phyloP scores from a whole-genome alignment of 2,329 filamentous ascomycete species.

The Sordariomycetes sp. region DNA sequence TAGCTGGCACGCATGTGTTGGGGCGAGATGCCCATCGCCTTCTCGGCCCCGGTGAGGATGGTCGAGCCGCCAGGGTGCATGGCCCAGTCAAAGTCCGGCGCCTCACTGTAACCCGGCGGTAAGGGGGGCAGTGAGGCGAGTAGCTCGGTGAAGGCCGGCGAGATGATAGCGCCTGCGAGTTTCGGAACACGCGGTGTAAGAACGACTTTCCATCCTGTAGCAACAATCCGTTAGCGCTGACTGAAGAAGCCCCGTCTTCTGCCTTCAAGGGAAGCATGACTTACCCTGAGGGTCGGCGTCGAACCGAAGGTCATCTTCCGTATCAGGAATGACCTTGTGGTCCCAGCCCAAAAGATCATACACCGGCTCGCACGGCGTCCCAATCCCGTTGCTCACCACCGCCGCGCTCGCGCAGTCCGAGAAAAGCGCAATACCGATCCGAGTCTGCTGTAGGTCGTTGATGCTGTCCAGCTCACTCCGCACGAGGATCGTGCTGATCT shows the following conservation, averaged over 20 bases:
- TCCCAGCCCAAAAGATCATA: conserved; percentile 59
- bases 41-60: conserved; percentile 54
- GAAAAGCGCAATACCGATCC: conserved; percentile 57
- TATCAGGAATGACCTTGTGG: conserved; percentile 49
- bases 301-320: conserved; percentile 53
- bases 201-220: conserved; percentile 53
- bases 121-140: conserved; percentile 25
- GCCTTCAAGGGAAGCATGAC: conserved; percentile 8
- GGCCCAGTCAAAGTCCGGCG: conserved; percentile 60
- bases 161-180: conserved; percentile 38
- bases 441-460: conserved; percentile 44
- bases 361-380: conserved; percentile 26
- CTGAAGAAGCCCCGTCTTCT: not conserved
- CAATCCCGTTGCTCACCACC: conserved; percentile 54
- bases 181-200: conserved; percentile 51
- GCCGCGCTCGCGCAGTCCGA: conserved; percentile 60
- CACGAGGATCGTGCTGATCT: conserved; percentile 50
- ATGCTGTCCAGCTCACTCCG: conserved; percentile 57
- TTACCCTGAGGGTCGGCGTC: conserved; percentile 51
- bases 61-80: conserved; percentile 60
- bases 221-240: not conserved
- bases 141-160: conserved; percentile 43
- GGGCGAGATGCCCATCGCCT: conserved; percentile 41
- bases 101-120: conserved; percentile 28
- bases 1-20: conserved; percentile 62